A percentile compares a stretch with the other conserved stretches of the same genome.
Evolutionary conservation across 345 rosid genomes (phyloP).

Genomic region (Gossypium stocksii): DNA sequence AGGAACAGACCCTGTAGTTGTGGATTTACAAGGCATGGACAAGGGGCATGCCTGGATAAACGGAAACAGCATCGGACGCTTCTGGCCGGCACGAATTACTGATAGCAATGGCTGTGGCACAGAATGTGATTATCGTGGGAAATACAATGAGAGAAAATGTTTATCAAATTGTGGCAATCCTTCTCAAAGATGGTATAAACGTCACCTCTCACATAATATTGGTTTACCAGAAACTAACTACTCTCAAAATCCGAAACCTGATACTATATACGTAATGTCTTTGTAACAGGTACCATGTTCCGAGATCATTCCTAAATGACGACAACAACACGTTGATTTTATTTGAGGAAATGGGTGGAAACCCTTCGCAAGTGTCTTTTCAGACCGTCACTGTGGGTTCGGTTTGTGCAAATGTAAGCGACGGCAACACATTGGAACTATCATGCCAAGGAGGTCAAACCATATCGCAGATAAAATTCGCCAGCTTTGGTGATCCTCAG

Average conservation of each 20-base stretch:
- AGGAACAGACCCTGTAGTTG: conserved; percentile 36
- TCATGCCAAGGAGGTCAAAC: conserved; percentile 30
- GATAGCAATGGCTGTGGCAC: conserved; percentile 23
- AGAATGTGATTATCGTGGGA: conserved; percentile 32
- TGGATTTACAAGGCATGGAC: conserved; percentile 43
- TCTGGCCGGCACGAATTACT: conserved; percentile 32
- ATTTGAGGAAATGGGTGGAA: conserved; percentile 47
- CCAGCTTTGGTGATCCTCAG: conserved; percentile 39
- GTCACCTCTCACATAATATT: conserved; percentile 15
- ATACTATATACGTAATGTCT: background rate
- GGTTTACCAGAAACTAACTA: background rate
- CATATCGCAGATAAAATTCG: conserved; percentile 31
- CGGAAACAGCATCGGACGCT: conserved; percentile 42
- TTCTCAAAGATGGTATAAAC: conserved; percentile 38
- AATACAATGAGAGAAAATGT: conserved; percentile 27
- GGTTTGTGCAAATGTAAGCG: conserved; percentile 27
- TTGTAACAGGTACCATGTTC: conserved; percentile 32
- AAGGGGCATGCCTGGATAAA: conserved; percentile 53
- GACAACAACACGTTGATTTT: conserved; percentile 27
- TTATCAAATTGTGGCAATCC: conserved; percentile 41
- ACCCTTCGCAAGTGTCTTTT: conserved; percentile 24
- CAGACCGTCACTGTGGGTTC: conserved; percentile 28
- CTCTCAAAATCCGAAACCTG: too few relatives aligned
- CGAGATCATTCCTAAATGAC: conserved; percentile 24
- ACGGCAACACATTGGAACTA: conserved; percentile 25